Evolutionary conservation across 2,329 filamentous ascomycete genomes (phyloP), one percentile per base, ranked within the genome.

Genomic region (Verticillium tricorpus): DNA sequence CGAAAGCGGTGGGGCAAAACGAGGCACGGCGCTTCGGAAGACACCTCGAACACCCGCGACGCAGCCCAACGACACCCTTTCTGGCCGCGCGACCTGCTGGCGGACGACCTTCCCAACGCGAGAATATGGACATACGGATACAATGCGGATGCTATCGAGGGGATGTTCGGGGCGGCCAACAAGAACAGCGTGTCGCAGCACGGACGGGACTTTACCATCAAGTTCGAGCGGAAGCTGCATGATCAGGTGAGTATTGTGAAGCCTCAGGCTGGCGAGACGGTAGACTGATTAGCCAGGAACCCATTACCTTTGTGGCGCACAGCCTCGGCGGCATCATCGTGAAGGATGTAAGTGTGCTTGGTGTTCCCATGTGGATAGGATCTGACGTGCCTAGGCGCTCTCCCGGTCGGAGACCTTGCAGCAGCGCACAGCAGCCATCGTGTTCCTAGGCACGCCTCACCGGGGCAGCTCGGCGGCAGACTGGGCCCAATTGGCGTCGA

Each of bases 381-480:
- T 14, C 35, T 45, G 56, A 32, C 19, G 5, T 14, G 2, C 25
- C 28, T 60, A 76, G 73, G 73, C 73, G 39, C 67, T 77, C 32
- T 64, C 64, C 25, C 67, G 69, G 62, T 77, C 73, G 14, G 62
- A 67, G 32, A 28, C n/a, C 39, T 68, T 63, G 56, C 66, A 61
- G 12, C 57, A 58, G 45, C 68, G 67, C n/a, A 75, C 73, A n/a
- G 72, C 69, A 60, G 61, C 72, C 1, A 63, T 77, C 56, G 56
- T 77, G 12, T 78, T 79, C 65, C 71, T 78, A 3, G 75, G 76
- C 25, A 78, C 76, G 7, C 76, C 76, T 17, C 76, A 78, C 66
- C 69, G 72, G 37, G 75, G 76, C 35, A 74, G 71, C 61, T 50
- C 52, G 2, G 62, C 59, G 22, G 71, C 73, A 11, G 68, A 64